These are phyloP conservation scores for Quercus alba DNA, from an alignment of 306 rosid species.

Conservation along the genomic window DNA sequence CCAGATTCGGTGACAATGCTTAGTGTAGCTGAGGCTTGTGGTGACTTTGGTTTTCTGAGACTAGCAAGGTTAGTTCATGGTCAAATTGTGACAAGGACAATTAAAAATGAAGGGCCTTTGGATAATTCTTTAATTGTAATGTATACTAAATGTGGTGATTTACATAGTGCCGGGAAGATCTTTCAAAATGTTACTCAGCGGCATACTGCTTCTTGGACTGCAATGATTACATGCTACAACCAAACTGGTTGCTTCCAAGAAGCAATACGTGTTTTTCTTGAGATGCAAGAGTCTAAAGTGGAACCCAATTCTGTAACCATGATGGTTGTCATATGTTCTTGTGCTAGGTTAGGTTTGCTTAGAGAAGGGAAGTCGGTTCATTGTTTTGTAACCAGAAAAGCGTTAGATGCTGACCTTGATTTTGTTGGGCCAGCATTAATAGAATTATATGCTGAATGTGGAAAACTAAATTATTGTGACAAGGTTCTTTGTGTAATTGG, in stretches of 20 bases:
- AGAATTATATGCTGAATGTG: conserved; percentile 64
- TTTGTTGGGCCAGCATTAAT: conserved; percentile 55
- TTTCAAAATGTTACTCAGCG: conserved; percentile 30
- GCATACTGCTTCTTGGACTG: conserved; percentile 64
- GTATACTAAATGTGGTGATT: conserved; percentile 68
- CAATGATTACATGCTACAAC: conserved; percentile 72
- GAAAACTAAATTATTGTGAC: conserved; percentile 40
- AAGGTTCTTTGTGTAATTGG: conserved; percentile 47
- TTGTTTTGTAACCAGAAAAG: conserved; percentile 59
- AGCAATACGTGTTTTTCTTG: conserved; percentile 44
- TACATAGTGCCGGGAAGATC: conserved; percentile 39
- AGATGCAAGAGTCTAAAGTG: conserved; percentile 51
- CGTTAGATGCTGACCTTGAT: conserved; percentile 48
- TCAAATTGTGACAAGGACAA: conserved; percentile 45
- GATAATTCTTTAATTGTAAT: conserved; percentile 53
- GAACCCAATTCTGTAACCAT: conserved; percentile 67
- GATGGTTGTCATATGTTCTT: conserved; percentile 51
- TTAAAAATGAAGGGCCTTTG: conserved; percentile 44
- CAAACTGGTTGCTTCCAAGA: conserved; percentile 39
- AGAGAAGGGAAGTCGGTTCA: conserved; percentile 78
- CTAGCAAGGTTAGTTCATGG: conserved; percentile 65
- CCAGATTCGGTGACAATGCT: conserved; percentile 66
- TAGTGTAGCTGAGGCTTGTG: conserved; percentile 71
- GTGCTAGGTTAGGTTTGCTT: conserved; percentile 59
- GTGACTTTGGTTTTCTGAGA: conserved; percentile 48